Evolutionary conservation across 495 filamentous ascomycete species (phyloP).

Genomic region (Penicillium nucicola): DNA sequence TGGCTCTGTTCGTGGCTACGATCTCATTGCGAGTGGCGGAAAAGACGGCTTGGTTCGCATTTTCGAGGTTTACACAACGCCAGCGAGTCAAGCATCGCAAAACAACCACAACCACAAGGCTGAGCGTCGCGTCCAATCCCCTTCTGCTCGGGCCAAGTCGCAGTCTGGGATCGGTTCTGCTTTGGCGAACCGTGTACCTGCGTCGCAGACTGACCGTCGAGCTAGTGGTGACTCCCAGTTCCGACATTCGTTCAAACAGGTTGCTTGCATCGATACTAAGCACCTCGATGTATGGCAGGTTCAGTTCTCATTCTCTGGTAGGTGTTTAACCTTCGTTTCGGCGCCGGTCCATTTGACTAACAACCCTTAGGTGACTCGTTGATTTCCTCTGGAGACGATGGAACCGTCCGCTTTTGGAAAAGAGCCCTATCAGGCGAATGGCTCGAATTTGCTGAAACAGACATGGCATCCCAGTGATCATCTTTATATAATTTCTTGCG

Average conservation of each 20-base stretch:
- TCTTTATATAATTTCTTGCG: neutral
- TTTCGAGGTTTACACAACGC: slow-evolving; percentile 67
- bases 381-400: slow-evolving; percentile 49
- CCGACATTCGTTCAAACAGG: slow-evolving; percentile 44
- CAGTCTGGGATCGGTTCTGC: slow-evolving; percentile 52
- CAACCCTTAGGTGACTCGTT: slow-evolving; percentile 40
- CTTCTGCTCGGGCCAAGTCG: slow-evolving; percentile 34
- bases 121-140: slow-evolving; percentile 28
- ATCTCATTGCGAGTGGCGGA: slow-evolving; percentile 87
- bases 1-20: slow-evolving; percentile 79
- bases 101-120: slow-evolving; percentile 26
- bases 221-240: slow-evolving; percentile 35
- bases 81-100: slow-evolving; percentile 26
- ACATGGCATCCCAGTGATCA: slow-evolving; percentile 35
- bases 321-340: slow-evolving; percentile 5
- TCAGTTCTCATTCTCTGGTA: slow-evolving; percentile 46
- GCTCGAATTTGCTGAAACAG: slow-evolving; percentile 50
- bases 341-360: neutral
- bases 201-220: slow-evolving; percentile 28
- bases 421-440: slow-evolving; percentile 45
- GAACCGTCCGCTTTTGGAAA: slow-evolving; percentile 51
- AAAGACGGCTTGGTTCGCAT: slow-evolving; percentile 87
- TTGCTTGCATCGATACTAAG: slow-evolving; percentile 46
- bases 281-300: slow-evolving; percentile 52
- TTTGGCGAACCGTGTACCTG: slow-evolving; percentile 41